Percentiles rank a stretch among this genome's conserved stretches.
These are phyloP conservation scores for Aspergillus sp. DNA, from an alignment of 2,329 filamentous ascomycete genomes.

Conservation along the genomic window DNA sequence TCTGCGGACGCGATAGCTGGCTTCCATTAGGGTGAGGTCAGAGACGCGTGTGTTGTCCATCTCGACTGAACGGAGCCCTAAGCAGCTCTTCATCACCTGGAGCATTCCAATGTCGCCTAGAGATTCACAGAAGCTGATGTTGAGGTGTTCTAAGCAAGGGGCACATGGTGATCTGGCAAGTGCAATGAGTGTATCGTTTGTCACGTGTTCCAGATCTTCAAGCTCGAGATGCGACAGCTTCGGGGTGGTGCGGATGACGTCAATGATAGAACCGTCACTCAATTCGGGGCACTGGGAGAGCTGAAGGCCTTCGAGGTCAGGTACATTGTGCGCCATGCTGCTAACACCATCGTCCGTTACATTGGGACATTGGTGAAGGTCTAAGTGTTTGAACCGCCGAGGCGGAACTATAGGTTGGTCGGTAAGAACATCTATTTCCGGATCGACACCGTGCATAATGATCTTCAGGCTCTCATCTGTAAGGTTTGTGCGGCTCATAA, in stretches of 20 bases:
- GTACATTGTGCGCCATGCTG: conserved; percentile 65
- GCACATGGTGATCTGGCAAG: conserved; percentile 73
- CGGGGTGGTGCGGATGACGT: conserved; percentile 67
- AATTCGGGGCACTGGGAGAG: conserved; percentile 70
- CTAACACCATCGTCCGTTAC: conserved; percentile 69
- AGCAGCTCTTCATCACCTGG: conserved; percentile 69
- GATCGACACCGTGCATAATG: conserved; percentile 68
- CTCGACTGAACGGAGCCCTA: conserved; percentile 62
- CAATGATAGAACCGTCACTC: conserved; percentile 64
- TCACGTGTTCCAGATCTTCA: conserved; percentile 73
- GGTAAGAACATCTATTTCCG: conserved; percentile 74
- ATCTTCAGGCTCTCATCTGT: conserved; percentile 65
- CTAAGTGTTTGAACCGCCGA: conserved; percentile 73
- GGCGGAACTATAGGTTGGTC: conserved; percentile 68
- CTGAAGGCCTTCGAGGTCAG: conserved; percentile 73
- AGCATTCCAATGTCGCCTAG: conserved; percentile 79
- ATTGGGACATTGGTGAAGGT: conserved; percentile 69
- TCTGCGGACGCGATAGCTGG: conserved; percentile 67
- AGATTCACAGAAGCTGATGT: conserved; percentile 82
- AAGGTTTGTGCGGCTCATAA: conserved; percentile 70
- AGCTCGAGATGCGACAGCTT: conserved; percentile 79
- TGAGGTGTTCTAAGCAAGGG: conserved; percentile 65
- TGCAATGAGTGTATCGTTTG: conserved; percentile 66
- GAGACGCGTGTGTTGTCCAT: conserved; percentile 93
- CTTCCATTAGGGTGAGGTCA: conserved; percentile 77